These are phyloP conservation scores for Vaucheria bursata DNA, from an alignment of 352 stramenopile genomes.

Conservation along the genomic window DNA sequence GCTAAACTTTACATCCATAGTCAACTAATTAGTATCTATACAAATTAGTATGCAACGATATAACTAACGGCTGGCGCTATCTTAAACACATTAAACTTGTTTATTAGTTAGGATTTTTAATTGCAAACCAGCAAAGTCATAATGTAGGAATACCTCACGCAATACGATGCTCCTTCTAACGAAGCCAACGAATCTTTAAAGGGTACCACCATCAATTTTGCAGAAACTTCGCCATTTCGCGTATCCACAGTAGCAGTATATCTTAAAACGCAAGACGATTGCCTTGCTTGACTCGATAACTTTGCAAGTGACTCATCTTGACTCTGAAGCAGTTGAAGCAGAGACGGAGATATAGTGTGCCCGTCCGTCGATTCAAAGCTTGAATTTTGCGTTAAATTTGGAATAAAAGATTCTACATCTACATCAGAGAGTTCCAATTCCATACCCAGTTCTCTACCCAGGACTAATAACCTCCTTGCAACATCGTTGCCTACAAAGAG, in stretches of 20 bases:
- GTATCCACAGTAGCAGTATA: conserved; percentile 59
- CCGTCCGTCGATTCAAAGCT: conserved; percentile 6
- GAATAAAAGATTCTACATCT: conserved; percentile 49
- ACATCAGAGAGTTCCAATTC: conserved; percentile 63
- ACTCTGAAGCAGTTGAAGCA: conserved; percentile 6
- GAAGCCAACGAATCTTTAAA: conserved; percentile 35
- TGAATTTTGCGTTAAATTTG: conserved; percentile 18
- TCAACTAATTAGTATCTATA: too few species aligned
- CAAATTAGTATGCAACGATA: too few species aligned
- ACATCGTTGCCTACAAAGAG: too few species aligned
- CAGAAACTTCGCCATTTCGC: conserved; percentile 9
- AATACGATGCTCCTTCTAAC: conserved; percentile 40
- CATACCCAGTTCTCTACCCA: conserved; percentile 83
- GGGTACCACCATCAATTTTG: conserved; percentile 38
- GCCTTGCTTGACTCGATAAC: conserved; percentile 23
- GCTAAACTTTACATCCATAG: too few species aligned
- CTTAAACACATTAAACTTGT: too few species aligned
- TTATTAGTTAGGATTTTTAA: neutral
- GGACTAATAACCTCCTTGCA: conserved; percentile 75
- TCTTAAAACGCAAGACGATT: conserved; percentile 53
- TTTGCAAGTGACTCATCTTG: neutral
- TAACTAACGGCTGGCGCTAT: too few species aligned
- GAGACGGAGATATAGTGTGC: neutral
- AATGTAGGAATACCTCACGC: conserved; percentile 15
- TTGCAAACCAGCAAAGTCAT: neutral